Base-by-base conservation (phyloP, 768 basidiomycete genomes). In the Lactifluus echinatus region DNA sequence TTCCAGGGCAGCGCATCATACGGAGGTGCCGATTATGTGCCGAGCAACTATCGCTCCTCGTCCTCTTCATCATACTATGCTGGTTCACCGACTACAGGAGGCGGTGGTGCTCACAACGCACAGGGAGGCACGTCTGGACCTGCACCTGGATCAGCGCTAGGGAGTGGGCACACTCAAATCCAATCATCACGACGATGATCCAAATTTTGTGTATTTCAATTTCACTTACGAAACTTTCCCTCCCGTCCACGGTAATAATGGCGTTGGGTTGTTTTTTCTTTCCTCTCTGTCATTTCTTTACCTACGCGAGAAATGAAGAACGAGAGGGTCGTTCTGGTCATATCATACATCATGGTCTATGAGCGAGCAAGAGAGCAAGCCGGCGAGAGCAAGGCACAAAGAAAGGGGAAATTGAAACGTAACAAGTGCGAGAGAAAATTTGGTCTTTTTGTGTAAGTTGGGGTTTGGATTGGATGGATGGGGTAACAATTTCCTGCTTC, bases 331-430 rank as follows among this genome's bases (percentile, higher is more conserved):
- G 19, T 37, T 50, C 49, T 26, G 28, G 51, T 31, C 50, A 40
- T 57, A 57, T 57, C 56, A 52, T 57, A 57, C 56, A 57, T 45
- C 45, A 11, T 46, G 44, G 12, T 57, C 56, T 57, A 57, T 57
- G 56, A 53, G 36, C 36, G 28, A 48, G 37, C 36, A 21, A 57
- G 49, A 57, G 19, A 50, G 49, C 40, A 52, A 57, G 23, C 44
- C 24, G 44, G 29, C 50, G 56, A 57, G 28, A 24, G 56, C 21
- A 19, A 57, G 23, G 50, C 28, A 28, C 19, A 52, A 21, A 36
- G 23, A 5, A 23, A 24, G 7, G 19, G 6, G 7, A 26, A 10
- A n/a, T 8, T 15, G 4, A 29, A 12, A 40, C 8, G 19, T n/a
- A 3, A 17, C 34, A 39, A 28, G 37, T 55, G 46, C n/a, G 37